Base-by-base conservation (phyloP, 257 asterid genomes). In the Nicotiana tabacum region DNA sequence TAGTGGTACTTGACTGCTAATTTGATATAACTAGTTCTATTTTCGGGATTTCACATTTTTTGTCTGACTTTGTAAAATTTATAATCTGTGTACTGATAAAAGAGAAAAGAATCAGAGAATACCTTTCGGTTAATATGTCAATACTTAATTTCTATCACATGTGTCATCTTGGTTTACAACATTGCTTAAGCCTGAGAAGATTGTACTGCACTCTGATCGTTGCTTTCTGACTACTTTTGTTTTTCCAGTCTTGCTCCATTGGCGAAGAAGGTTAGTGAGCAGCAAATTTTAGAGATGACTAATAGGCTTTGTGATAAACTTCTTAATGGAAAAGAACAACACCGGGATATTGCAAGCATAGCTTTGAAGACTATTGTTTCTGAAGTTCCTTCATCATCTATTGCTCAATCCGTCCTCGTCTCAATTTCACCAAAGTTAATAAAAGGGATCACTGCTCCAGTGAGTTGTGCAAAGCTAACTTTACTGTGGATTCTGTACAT, bases 311-410 rank as follows among this genome's bases (percentile, higher is more conserved):
- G 99, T 84, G 98, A 94, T 88, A 96, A 96, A 87, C 87, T 96
- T 88, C 97, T 96, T 77, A 92, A 94, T 82, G 97, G 95, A 80
- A 96, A 94, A 89, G 98, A 95, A 83, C 98, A 90, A 85, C 92
- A 94, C 60, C 97, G 97, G 74, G 99, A 96, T 85, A 93, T 93
- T 77, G 97, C 99, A 17, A 94, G 99, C 89, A 96, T 96, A 87
- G 99, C 99, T 83, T 86, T 96, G 90, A 96, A 96, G 93, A 93
- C 99, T 65, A 90, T 96, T 88, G 93, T 96, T 87, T 89, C 98
- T 78, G 99, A 96, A 94, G 98, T 96, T 86, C 98, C 99, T 84
- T 86, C 87, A 69, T 79, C 93, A 55, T 81, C 95, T 81, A 90
- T 89, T 83, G 97, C 98, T 82, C 93, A 91, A 86, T 87, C 92